Evolutionary conservation across 345 rosid genomes (phyloP).

Genomic region (rapeseed (Brassica napus)): Da-Ae NC_063446.1:12968001-12968500

Average conservation of each 20-base stretch:
- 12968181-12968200: slow-evolving; percentile 89
- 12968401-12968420: background rate
- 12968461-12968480: background rate
- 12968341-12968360: background rate
- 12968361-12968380: background rate
- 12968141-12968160: slow-evolving; percentile 72
- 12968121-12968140: background rate
- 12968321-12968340: background rate
- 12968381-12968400: background rate
- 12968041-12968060: no score
- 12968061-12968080: background rate
- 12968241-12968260: slow-evolving; percentile 54
- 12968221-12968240: slow-evolving; percentile 91
- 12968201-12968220: slow-evolving; percentile 89
- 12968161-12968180: slow-evolving; percentile 85
- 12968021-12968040: no score
- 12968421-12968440: background rate
- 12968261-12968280: background rate
- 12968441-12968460: slow-evolving; percentile 11
- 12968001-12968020: background rate
- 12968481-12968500: background rate
- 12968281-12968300: background rate
- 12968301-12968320: background rate
- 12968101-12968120: background rate
- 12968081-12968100: slow-evolving; percentile 16